These are phyloP conservation scores for Posidonia oceanica DNA, from an alignment of 116 monocot species.

Conservation along the genomic window DNA sequence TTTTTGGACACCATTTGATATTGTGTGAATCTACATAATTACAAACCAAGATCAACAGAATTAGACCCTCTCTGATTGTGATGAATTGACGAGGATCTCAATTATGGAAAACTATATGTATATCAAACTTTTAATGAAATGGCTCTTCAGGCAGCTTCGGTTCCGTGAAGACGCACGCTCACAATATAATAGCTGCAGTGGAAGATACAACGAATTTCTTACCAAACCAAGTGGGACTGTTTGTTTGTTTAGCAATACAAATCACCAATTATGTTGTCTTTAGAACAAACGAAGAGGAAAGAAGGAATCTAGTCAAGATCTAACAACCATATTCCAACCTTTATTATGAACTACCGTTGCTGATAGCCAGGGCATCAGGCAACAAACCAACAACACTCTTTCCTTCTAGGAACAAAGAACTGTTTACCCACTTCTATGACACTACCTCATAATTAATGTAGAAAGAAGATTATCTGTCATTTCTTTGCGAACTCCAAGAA, in stretches of 20 bases:
- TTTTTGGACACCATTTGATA: too few relatives aligned
- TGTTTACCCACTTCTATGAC: too few relatives aligned
- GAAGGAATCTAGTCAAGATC: constrained; percentile 3
- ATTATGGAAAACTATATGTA: too few relatives aligned
- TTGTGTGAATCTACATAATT: too few relatives aligned
- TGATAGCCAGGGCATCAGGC: too few relatives aligned
- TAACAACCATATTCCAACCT: background rate
- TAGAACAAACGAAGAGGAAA: background rate
- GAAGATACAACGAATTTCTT: background rate
- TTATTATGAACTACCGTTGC: background rate
- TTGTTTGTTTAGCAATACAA: background rate
- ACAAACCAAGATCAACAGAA: too few relatives aligned
- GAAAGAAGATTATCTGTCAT: background rate
- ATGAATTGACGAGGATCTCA: too few relatives aligned
- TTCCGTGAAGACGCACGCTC: too few relatives aligned
- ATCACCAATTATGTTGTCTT: background rate
- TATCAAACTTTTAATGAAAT: too few relatives aligned
- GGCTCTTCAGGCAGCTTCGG: too few relatives aligned
- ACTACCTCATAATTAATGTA: background rate
- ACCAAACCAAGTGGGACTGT: background rate
- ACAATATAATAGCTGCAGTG: too few relatives aligned
- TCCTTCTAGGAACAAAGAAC: background rate
- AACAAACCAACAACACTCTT: background rate
- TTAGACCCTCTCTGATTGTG: too few relatives aligned
- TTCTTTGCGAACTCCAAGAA: background rate